These are phyloP conservation scores for Podospora tetraspora DNA, from an alignment of 495 filamentous ascomycete genomes.

Conservation along the genomic window DNA sequence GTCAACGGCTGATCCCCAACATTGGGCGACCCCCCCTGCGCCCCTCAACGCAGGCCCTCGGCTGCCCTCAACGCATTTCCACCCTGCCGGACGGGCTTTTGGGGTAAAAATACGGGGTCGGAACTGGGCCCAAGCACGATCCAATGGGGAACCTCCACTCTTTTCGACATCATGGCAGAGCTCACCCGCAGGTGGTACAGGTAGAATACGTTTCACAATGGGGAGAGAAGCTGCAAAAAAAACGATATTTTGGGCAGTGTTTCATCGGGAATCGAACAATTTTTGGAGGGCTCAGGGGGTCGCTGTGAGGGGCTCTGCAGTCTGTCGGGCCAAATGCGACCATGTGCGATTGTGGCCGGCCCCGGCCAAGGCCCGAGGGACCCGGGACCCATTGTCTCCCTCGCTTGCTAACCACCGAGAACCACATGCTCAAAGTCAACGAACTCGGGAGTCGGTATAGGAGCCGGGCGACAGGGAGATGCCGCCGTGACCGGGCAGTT, in stretches of 20 bases:
- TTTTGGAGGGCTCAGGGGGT: not conserved
- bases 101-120: conserved; percentile 13
- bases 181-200: not conserved
- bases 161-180: not conserved
- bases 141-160: not conserved
- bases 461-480: not conserved
- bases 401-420: not conserved
- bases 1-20: conserved; percentile 6
- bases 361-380: not conserved
- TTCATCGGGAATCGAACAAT: not conserved
- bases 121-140: not conserved
- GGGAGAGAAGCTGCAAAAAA: not conserved
- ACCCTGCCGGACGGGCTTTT: conserved; percentile 15
- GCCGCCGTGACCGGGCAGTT: not conserved
- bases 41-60: conserved; percentile 14
- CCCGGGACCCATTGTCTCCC: not conserved
- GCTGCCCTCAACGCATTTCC: conserved; percentile 16
- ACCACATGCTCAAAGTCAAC: not conserved
- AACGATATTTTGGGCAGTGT: not conserved
- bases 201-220: not conserved
- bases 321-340: not conserved
- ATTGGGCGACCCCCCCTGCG: not conserved
- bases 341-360: not conserved
- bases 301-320: not conserved
- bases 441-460: not conserved